phyloP scores from a whole-genome alignment of 1,139 yeast genomes.

The Nakaseomyces sp. region DNA sequence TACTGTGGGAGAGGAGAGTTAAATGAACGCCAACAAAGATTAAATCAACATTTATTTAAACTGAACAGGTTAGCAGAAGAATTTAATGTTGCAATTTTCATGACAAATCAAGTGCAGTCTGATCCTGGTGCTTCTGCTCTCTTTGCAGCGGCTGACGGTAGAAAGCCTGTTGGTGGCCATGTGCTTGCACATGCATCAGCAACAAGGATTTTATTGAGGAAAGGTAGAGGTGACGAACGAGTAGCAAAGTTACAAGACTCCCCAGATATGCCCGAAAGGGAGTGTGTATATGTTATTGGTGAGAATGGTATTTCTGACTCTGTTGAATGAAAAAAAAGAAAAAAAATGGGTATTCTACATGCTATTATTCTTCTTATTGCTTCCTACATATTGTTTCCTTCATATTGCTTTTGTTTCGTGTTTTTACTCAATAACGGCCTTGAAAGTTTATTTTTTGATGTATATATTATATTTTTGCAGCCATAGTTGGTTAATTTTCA shows the following conservation, averaged over 20 bases:
- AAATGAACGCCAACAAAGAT: conserved; percentile 51
- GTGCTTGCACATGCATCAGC: conserved; percentile 59
- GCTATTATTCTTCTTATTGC: too few species aligned
- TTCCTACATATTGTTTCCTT: too few species aligned
- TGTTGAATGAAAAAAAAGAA: conserved; percentile 29
- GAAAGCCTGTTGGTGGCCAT: conserved; percentile 61
- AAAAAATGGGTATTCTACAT: too few species aligned
- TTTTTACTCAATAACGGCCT: too few species aligned
- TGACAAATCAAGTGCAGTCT: conserved; percentile 59
- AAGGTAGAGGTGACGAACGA: conserved; percentile 58
- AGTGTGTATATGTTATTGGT: conserved; percentile 45
- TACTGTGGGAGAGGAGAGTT: conserved; percentile 53
- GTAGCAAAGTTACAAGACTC: conserved; percentile 56
- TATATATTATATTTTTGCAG: too few species aligned
- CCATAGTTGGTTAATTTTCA: too few species aligned
- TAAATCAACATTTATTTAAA: conserved; percentile 48
- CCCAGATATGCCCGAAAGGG: conserved; percentile 55
- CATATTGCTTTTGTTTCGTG: too few species aligned
- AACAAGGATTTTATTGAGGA: conserved; percentile 47
- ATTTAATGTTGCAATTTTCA: conserved; percentile 49
- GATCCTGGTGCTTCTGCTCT: conserved; percentile 61
- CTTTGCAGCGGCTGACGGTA: conserved; percentile 56
- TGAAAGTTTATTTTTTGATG: too few species aligned
- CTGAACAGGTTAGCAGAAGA: conserved; percentile 50
- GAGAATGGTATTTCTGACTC: conserved; percentile 48